phyloP scores from a whole-genome alignment of 768 basidiomycete genomes.

The Tricholoma hemisulphureum region DNA sequence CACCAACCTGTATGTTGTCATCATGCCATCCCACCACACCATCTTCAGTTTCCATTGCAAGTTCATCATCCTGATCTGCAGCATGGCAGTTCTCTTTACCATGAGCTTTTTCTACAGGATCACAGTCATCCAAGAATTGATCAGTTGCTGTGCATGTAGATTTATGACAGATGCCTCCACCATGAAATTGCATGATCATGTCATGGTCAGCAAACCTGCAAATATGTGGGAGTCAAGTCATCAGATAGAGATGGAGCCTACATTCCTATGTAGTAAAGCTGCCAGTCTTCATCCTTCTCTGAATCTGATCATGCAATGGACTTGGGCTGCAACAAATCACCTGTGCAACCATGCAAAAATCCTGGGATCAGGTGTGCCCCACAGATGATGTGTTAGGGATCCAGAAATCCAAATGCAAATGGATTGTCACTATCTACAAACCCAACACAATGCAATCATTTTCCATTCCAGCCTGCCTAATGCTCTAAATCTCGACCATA shows the following conservation, averaged over 20 bases:
- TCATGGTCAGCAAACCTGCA: neutral
- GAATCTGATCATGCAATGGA: neutral
- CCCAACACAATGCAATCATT: conserved; percentile 34
- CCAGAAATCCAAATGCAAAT: neutral
- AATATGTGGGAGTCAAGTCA: neutral
- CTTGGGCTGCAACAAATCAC: neutral
- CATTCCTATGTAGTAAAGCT: neutral
- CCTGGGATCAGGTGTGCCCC: neutral
- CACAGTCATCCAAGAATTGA: neutral
- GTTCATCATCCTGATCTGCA: neutral
- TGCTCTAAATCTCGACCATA: conserved; percentile 18
- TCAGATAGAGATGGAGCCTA: neutral
- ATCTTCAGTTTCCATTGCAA: neutral
- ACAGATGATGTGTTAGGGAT: neutral
- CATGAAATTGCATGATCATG: neutral
- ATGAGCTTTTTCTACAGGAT: neutral
- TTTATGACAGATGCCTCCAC: conserved; percentile 1
- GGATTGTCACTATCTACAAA: conserved; percentile 16
- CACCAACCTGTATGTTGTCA: too few species aligned
- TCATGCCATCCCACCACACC: too few species aligned
- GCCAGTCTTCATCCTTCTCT: neutral
- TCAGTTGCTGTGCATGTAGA: neutral
- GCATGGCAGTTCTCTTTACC: neutral
- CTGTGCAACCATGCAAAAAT: neutral
- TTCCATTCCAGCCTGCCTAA: conserved; percentile 23